Conservation (phyloP, 1,284 basidiomycete genomes). For the Gymnopus androsaceus region DNA sequence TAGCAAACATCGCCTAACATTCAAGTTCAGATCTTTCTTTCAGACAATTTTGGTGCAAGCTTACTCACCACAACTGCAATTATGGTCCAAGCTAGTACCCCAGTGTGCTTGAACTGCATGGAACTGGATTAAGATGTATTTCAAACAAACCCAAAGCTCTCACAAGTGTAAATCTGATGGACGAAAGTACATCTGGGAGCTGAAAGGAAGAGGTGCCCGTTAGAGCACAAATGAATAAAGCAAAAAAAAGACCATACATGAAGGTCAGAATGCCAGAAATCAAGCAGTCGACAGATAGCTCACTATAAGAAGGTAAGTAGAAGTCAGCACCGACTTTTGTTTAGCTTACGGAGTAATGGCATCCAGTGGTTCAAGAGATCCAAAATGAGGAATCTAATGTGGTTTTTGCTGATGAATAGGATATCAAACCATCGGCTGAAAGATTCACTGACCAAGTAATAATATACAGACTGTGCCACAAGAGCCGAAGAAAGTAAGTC, state of each 20-base stretch:
- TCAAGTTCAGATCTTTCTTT: background rate
- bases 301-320: background rate
- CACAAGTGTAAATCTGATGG: slow-evolving; percentile 39
- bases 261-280: slow-evolving; percentile 39
- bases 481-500: slow-evolving; percentile 28
- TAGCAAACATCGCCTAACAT: slow-evolving; percentile 19
- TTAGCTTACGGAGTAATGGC: slow-evolving; percentile 13
- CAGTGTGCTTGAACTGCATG: slow-evolving; percentile 26
- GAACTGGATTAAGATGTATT: background rate
- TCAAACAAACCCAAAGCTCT: background rate
- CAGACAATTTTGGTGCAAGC: background rate
- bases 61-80: slow-evolving; percentile 22
- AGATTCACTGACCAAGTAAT: slow-evolving; percentile 24
- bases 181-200: slow-evolving; percentile 46
- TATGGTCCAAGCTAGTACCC: slow-evolving; percentile 22
- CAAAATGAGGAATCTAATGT: slow-evolving; percentile 29
- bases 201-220: slow-evolving; percentile 17
- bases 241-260: slow-evolving; percentile 28
- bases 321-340: background rate
- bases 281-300: slow-evolving; percentile 35
- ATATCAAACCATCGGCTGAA: background rate
- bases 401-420: background rate
- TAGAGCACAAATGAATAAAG: background rate
- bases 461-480: slow-evolving; percentile 30
- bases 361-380: slow-evolving; percentile 25